Evolutionary conservation across 78 protist species (phyloP).

Genomic region (Dictyostelium citrinum): DNA sequence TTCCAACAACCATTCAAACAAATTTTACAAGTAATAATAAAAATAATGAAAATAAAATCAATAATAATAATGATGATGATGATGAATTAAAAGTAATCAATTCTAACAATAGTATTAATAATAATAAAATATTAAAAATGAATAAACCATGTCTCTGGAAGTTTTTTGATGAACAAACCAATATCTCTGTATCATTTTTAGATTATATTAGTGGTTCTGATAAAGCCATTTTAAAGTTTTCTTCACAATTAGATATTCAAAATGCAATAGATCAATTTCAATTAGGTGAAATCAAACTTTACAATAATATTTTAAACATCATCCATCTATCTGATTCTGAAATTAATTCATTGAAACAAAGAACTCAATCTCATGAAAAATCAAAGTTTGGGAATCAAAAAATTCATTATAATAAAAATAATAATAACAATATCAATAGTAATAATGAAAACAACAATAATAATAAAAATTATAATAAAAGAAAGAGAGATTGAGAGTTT

Average conservation of each 20-base stretch:
- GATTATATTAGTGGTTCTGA: constrained; percentile 1
- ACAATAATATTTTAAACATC: not conserved
- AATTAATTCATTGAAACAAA: not conserved
- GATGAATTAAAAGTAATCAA: not conserved
- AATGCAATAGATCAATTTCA: constrained; percentile 1
- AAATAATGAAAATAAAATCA: not conserved
- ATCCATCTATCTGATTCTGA: not conserved
- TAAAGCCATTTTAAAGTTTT: constrained; percentile 25
- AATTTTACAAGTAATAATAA: not conserved
- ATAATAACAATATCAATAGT: not conserved
- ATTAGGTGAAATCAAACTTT: not conserved
- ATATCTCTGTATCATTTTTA: not conserved
- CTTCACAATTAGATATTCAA: not conserved
- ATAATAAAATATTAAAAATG: not conserved
- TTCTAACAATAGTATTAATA: not conserved
- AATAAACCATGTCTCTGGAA: constrained; percentile 38
- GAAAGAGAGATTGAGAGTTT: not conserved
- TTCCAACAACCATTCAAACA: not conserved
- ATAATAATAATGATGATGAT: not conserved
- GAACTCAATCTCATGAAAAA: not conserved
- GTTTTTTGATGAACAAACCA: constrained; percentile 5
- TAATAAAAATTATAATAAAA: not conserved
- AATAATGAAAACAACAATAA: not conserved
- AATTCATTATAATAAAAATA: not conserved
- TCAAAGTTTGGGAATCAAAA: not conserved